Evolutionary conservation across 2,329 filamentous ascomycete genomes (phyloP).

Genomic region (Aspergillus sp.): DNA sequence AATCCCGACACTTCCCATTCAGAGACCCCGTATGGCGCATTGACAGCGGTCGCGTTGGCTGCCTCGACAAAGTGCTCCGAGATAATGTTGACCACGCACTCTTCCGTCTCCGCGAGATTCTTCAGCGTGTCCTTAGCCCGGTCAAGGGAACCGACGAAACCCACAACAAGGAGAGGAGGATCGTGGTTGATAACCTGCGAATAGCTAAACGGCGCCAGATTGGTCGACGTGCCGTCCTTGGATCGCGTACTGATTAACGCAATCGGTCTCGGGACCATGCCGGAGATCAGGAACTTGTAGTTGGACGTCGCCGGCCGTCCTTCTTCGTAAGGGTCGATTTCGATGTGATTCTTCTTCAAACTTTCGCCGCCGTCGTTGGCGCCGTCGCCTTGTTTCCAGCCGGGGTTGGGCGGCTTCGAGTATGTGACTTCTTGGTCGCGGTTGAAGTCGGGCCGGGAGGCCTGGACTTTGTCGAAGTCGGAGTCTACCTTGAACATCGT

Average conservation of each 20-base stretch:
- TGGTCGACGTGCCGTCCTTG: conserved; percentile 64
- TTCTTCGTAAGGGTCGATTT: conserved; percentile 76
- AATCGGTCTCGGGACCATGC: conserved; percentile 79
- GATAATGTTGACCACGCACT: conserved; percentile 87
- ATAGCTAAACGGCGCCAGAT: conserved; percentile 86
- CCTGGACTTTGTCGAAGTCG: conserved; percentile 42
- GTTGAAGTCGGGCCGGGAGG: conserved; percentile 43
- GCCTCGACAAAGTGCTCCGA: conserved; percentile 82
- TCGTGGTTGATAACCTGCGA: conserved; percentile 82
- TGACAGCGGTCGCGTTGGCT: conserved; percentile 76
- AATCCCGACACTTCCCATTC: conserved; percentile 81
- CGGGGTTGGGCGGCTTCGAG: conserved; percentile 42
- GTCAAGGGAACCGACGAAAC: conserved; percentile 57
- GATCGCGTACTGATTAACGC: conserved; percentile 60
- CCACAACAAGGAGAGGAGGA: conserved; percentile 75
- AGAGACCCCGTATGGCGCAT: conserved; percentile 71
- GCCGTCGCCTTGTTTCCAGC: conserved; percentile 45
- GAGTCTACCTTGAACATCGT: conserved; percentile 25
- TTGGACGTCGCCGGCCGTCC: conserved; percentile 69
- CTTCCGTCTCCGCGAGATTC: conserved; percentile 69
- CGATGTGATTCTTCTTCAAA: conserved; percentile 61
- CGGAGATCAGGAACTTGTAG: conserved; percentile 89
- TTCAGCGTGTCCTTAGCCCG: conserved; percentile 74
- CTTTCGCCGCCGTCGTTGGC: conserved; percentile 47
- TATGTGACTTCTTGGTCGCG: conserved; percentile 33